Evolutionary conservation across 1,284 basidiomycete genomes (phyloP).

Genomic region (Melampsora larici-populina): DNA sequence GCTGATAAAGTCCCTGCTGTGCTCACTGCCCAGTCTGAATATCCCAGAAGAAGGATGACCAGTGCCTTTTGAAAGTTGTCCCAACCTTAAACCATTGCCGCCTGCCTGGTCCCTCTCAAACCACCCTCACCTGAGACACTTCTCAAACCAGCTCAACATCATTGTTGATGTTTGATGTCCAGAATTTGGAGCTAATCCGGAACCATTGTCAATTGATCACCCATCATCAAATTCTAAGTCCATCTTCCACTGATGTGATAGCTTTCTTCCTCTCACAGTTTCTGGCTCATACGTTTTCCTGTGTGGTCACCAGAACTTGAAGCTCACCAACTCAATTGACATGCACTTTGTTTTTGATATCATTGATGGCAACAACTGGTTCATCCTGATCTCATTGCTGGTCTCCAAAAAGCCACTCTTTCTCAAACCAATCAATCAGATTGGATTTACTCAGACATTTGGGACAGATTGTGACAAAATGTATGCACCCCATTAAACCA

Average conservation of each 20-base stretch:
- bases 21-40: too few relatives aligned
- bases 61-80: too few relatives aligned
- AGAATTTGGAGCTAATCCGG: neutral
- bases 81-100: too few relatives aligned
- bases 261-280: neutral
- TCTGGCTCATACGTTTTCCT: neutral
- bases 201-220: neutral
- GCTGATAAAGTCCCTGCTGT: too few relatives aligned
- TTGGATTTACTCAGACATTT: too few relatives aligned
- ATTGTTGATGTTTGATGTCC: neutral
- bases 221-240: neutral
- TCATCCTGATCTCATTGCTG: constrained; percentile 19
- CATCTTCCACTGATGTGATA: neutral
- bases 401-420: neutral
- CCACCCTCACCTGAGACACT: too few relatives aligned
- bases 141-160: too few relatives aligned
- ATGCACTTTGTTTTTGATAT: neutral
- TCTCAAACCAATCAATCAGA: neutral
- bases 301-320: neutral
- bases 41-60: too few relatives aligned
- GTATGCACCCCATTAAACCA: too few relatives aligned
- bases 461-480: too few relatives aligned
- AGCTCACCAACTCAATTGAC: neutral
- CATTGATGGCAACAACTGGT: constrained; percentile 33
- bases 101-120: too few relatives aligned